These are phyloP conservation scores for Paracorniculantispora psalliotae DNA, from an alignment of 2,329 filamentous ascomycete species.

Conservation along the genomic window DNA sequence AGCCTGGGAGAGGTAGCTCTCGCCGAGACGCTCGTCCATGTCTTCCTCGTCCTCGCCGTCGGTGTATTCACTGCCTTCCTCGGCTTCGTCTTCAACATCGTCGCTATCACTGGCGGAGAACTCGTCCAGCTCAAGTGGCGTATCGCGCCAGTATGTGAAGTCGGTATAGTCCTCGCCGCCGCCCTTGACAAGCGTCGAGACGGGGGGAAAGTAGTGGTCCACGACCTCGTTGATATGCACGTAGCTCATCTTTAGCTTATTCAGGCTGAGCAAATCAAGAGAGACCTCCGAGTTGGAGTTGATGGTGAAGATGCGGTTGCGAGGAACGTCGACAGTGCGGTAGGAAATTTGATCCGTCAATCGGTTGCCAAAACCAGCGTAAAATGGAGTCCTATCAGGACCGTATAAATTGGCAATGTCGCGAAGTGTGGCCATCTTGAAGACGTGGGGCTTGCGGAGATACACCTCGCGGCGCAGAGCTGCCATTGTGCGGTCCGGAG, in stretches of 20 bases:
- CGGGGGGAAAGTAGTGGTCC: conserved; percentile 95
- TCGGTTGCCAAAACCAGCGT: conserved; percentile 94
- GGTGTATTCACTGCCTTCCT: conserved; percentile 39
- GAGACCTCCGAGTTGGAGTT: conserved; percentile 96
- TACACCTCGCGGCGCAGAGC: conserved; percentile 90
- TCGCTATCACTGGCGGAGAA: conserved; percentile 77
- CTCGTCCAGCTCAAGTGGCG: conserved; percentile 76
- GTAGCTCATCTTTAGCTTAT: conserved; percentile 94
- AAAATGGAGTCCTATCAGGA: conserved; percentile 75
- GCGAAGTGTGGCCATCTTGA: conserved; percentile 97
- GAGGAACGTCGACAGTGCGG: conserved; percentile 90
- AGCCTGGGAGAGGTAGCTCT: conserved; percentile 51
- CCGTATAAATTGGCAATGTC: conserved; percentile 90
- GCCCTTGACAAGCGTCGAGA: conserved; percentile 78
- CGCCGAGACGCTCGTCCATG: conserved; percentile 39
- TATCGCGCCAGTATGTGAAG: conserved; percentile 93
- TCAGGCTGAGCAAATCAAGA: conserved; percentile 81
- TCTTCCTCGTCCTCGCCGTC: conserved; percentile 42
- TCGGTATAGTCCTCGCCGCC: conserved; percentile 95
- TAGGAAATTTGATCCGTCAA: conserved; percentile 96
- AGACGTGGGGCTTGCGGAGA: conserved; percentile 91
- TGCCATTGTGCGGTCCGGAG: conserved; percentile 90
- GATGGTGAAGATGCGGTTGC: conserved; percentile 94
- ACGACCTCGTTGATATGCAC: conserved; percentile 96
- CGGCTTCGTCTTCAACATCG: conserved; percentile 48